Conservation (phyloP, 2,329 filamentous ascomycete genomes). For the Talaromyces sp. region DNA sequence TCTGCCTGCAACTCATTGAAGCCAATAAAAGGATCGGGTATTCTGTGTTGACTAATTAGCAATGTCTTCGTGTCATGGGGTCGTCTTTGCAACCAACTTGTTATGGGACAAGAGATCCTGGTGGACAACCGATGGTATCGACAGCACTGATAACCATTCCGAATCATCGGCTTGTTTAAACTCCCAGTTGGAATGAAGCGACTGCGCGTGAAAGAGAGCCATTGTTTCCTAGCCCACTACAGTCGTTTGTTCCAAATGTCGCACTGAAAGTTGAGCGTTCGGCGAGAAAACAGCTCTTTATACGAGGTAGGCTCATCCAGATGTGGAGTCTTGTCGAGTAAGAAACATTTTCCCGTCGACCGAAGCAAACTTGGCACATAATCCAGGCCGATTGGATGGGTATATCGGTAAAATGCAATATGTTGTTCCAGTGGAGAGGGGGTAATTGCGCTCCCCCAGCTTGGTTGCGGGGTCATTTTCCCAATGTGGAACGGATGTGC, state of each 20-base stretch:
- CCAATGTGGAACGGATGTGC: background rate
- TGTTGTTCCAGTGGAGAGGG: background rate
- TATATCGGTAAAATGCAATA: background rate
- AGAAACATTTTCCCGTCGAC: background rate
- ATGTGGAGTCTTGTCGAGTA: background rate
- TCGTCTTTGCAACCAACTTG: slow-evolving; percentile 20
- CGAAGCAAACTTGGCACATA: background rate
- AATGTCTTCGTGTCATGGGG: no score
- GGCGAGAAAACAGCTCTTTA: background rate
- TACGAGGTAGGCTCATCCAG: background rate
- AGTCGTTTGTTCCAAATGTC: background rate
- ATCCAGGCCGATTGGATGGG: background rate
- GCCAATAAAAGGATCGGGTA: slow-evolving; percentile 62
- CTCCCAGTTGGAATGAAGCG: background rate
- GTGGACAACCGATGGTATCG: slow-evolving; percentile 36
- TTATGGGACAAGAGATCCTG: slow-evolving; percentile 36
- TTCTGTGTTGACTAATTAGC: slow-evolving; percentile 16
- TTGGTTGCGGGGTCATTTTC: background rate
- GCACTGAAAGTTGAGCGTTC: background rate
- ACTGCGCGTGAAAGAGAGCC: slow-evolving; percentile 1
- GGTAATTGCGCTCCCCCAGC: background rate
- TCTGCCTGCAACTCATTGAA: slow-evolving; percentile 70
- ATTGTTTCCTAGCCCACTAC: background rate
- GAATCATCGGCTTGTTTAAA: slow-evolving; percentile 8
- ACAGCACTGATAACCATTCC: slow-evolving; percentile 32